Conservation (phyloP, 345 rosid species). For the Salix udensis region DNA sequence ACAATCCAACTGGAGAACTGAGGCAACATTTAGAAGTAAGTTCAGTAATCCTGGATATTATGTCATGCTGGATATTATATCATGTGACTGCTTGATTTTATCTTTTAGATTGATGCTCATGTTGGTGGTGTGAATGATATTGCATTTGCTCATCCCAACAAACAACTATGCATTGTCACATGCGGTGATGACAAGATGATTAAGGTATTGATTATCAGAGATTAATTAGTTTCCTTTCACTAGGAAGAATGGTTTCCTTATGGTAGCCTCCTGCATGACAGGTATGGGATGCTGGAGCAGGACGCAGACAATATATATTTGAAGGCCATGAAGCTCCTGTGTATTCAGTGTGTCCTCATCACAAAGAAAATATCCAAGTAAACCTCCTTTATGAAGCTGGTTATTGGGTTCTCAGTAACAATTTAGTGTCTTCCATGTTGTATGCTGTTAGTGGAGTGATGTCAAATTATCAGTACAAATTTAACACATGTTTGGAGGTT, state of each 20-base stretch:
- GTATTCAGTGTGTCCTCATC: slow-evolving; percentile 52
- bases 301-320: slow-evolving; percentile 36
- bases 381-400: not conserved
- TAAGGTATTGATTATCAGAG: slow-evolving; percentile 35
- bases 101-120: slow-evolving; percentile 66
- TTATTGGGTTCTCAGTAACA: not conserved
- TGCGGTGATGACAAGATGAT: slow-evolving; percentile 67
- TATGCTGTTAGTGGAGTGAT: not conserved
- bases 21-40: slow-evolving; percentile 55
- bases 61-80: not conserved
- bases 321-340: slow-evolving; percentile 60
- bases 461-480: not conserved
- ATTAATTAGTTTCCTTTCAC: not conserved
- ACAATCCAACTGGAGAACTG: slow-evolving; percentile 45
- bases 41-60: not conserved
- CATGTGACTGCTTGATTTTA: not conserved
- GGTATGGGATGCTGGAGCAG: slow-evolving; percentile 50
- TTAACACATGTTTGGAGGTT: not conserved
- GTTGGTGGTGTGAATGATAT: slow-evolving; percentile 57
- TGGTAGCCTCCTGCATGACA: slow-evolving; percentile 8
- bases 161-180: slow-evolving; percentile 51
- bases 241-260: not conserved
- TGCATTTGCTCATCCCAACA: slow-evolving; percentile 54
- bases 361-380: slow-evolving; percentile 48
- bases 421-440: not conserved